Base-by-base conservation (phyloP, 441 rosid genomes). In the Kokia cookei region DNA sequence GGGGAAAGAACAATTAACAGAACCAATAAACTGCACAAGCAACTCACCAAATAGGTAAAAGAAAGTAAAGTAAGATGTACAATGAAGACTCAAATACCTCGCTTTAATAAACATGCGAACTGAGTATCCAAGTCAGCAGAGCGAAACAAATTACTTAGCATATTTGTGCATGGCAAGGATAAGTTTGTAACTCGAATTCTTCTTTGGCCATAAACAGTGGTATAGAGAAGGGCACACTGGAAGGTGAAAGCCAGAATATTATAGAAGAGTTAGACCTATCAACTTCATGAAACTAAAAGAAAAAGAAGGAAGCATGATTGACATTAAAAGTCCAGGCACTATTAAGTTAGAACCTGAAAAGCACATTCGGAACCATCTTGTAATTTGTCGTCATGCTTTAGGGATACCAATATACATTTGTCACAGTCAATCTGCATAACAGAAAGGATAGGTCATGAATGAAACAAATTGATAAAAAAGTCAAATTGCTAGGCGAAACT, bases 321-420 rank as follows among this genome's bases (percentile, higher is more conserved):
- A 62, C 1, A 54, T 1, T 19, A 61, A 40, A 67, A 74, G 69
- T 75, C 58, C 29, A 60, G 51, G 37, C 62, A 54, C 6, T 48
- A 67, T 9, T 69, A 32, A 27, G 24, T 51, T 71, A 66, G 63
- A 73, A 94, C 99, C 99, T 97, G 99, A 84, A 97, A 93, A 82
- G 94, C 85, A 84, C 93, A 88, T 83, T 93, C 97, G 5, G 94
- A 85, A 60, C 98, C 99, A 84, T 97, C 99, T 78, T 89, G 98
- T 78, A 97, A 81, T 81, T 94, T 94, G 78, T 97, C 99, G 79
- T 97, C 99, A 81, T 97, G 98, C 83, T 97, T 97, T 82, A 97
- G 81, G 40, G 96, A 88, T 78, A 97, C 99, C 97, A 94, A 82
- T 35, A 97, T 75, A 76, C 97, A 86, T 88, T 97, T 94, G 89